Evolutionary conservation across 352 stramenopile genomes (phyloP).

Genomic region (Pythium apleroticum): DNA sequence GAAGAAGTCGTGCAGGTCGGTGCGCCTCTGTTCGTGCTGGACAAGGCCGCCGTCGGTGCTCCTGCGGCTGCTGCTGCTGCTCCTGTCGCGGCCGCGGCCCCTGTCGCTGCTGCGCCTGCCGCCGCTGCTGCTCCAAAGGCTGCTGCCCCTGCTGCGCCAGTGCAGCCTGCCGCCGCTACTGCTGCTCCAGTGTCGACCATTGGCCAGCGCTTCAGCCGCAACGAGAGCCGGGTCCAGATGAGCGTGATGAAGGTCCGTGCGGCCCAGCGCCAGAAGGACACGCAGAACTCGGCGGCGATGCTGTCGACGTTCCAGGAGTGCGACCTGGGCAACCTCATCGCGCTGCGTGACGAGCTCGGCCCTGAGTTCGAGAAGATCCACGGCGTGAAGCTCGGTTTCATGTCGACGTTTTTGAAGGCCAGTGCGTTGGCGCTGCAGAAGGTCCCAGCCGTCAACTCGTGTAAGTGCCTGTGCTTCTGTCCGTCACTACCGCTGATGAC

Average conservation of each 20-base stretch:
- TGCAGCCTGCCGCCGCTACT: slow-evolving; percentile 27
- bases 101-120: slow-evolving; percentile 24
- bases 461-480: slow-evolving; percentile 36
- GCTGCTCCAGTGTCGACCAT: slow-evolving; percentile 16
- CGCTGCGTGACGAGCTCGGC: slow-evolving; percentile 89
- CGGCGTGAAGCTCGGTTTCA: slow-evolving; percentile 98
- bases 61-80: slow-evolving; percentile 11
- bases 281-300: slow-evolving; percentile 98
- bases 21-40: slow-evolving; percentile 87
- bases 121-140: slow-evolving; percentile 24
- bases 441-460: slow-evolving; percentile 97
- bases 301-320: slow-evolving; percentile 99
- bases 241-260: slow-evolving; percentile 95
- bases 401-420: slow-evolving; percentile 98
- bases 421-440: slow-evolving; percentile 90
- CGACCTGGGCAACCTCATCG: slow-evolving; percentile 96
- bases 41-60: slow-evolving; percentile 62
- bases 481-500: neutral
- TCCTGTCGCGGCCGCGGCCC: slow-evolving; percentile 21
- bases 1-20: slow-evolving; percentile 97
- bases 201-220: slow-evolving; percentile 48
- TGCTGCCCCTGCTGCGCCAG: slow-evolving; percentile 17
- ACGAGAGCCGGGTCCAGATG: slow-evolving; percentile 92
- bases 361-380: slow-evolving; percentile 96
- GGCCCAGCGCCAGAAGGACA: slow-evolving; percentile 96